Evolutionary conservation across 2,329 filamentous ascomycete genomes (phyloP).

Genomic region (Claviceps sorghi): DNA sequence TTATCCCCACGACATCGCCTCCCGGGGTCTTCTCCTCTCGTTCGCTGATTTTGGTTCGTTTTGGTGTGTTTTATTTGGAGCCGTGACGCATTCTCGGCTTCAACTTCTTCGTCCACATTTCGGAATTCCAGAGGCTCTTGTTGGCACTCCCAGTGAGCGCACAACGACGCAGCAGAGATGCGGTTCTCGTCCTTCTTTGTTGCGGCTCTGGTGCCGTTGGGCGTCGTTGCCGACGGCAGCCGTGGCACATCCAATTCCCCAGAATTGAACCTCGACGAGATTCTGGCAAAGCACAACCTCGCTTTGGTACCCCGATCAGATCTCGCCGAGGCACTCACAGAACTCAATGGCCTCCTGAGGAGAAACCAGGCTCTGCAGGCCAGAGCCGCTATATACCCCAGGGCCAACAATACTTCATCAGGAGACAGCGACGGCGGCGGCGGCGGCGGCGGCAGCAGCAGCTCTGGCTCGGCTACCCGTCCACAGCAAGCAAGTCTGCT

Average conservation of each 20-base stretch:
- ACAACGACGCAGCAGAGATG: conserved; percentile 14
- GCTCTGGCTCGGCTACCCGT: conserved; percentile 1
- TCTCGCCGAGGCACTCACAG: conserved; percentile 28
- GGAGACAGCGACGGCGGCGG: not conserved
- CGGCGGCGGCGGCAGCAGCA: not conserved
- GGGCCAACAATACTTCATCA: not conserved
- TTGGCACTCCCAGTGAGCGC: not conserved
- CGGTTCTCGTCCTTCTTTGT: conserved; percentile 22
- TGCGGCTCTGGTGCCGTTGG: conserved; percentile 19
- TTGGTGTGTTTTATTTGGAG: not conserved
- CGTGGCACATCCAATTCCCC: conserved; percentile 13
- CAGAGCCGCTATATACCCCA: conserved; percentile 1
- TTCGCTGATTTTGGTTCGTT: not conserved
- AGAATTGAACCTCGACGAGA: conserved; percentile 24
- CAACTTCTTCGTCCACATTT: not conserved
- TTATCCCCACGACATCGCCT: not conserved
- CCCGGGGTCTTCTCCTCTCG: no score
- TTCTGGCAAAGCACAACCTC: conserved; percentile 28
- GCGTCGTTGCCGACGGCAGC: conserved; percentile 16
- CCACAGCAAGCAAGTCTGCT: conserved; percentile 2
- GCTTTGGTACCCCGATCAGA: conserved; percentile 30
- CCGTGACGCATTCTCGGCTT: not conserved
- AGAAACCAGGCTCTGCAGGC: conserved; percentile 11
- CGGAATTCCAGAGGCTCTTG: not conserved
- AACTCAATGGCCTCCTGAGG: conserved; percentile 26